These are phyloP conservation scores for Hibiscus mutabilis DNA, from an alignment of 345 rosid genomes.

Conservation along the genomic window DNA sequence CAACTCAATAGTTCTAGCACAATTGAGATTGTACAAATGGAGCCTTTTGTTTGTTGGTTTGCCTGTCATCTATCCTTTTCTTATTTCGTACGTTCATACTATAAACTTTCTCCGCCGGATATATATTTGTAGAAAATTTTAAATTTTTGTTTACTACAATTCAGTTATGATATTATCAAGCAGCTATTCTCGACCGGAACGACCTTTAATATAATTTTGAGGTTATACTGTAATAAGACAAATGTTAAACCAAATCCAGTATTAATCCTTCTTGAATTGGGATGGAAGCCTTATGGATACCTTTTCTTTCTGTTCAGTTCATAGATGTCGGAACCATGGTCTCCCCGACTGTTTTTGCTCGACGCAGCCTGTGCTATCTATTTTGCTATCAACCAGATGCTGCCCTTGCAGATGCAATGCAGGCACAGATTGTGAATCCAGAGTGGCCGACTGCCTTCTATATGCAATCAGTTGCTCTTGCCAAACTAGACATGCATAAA, in stretches of 20 bases:
- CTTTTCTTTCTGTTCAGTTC: slow-evolving; percentile 42
- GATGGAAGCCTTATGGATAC: slow-evolving; percentile 3
- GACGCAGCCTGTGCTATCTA: slow-evolving; percentile 87
- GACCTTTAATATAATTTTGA: not conserved
- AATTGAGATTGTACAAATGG: not conserved
- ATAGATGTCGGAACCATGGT: slow-evolving; percentile 81
- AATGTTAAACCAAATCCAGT: not conserved
- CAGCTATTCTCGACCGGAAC: not conserved
- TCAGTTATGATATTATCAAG: not conserved
- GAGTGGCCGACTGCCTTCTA: slow-evolving; percentile 96
- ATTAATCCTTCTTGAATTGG: not conserved
- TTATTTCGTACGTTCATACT: not conserved
- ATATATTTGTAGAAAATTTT: not conserved
- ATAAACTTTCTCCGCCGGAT: not conserved
- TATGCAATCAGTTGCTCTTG: slow-evolving; percentile 96
- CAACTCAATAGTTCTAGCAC: not conserved
- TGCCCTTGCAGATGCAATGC: slow-evolving; percentile 96
- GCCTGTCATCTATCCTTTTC: not conserved
- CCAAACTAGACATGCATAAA: slow-evolving; percentile 88
- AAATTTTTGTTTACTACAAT: not conserved
- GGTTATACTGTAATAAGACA: not conserved
- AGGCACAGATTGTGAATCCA: slow-evolving; percentile 75
- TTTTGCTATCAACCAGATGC: slow-evolving; percentile 80
- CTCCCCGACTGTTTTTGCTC: slow-evolving; percentile 85
- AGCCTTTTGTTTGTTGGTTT: not conserved